Percentiles rank a stretch among this genome's conserved stretches.
phyloP scores from a whole-genome alignment of 805 yeast genomes.

The Pichia insulana region DNA sequence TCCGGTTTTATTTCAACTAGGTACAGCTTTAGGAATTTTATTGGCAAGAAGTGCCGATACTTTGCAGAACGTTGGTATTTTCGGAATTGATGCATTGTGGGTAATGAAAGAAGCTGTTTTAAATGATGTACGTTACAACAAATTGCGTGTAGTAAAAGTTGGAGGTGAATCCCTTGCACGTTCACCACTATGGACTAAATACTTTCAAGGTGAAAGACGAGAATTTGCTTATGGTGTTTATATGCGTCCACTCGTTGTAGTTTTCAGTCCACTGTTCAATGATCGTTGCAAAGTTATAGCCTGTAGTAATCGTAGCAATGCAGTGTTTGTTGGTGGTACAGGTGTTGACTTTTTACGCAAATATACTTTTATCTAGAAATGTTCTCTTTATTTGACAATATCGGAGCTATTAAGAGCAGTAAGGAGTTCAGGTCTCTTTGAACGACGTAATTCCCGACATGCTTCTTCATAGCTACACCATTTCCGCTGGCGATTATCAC shows the following conservation, averaged over 20 bases:
- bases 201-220: background rate
- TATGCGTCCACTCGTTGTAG: constrained; percentile 2
- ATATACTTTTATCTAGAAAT: constrained; percentile 1
- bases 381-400: constrained; percentile 31
- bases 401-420: constrained; percentile 53
- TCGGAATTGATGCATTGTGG: constrained; percentile 7
- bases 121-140: background rate
- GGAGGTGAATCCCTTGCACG: constrained; percentile 6
- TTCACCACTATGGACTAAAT: background rate
- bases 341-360: constrained; percentile 1
- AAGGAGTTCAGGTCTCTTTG: constrained; percentile 60
- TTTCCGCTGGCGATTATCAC: constrained; percentile 46
- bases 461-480: constrained; percentile 75
- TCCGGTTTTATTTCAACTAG: background rate
- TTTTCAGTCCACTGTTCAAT: constrained; percentile 4
- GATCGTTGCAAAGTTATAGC: constrained; percentile 1
- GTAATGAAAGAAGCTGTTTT: background rate
- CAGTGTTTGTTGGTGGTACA: constrained; percentile 1
- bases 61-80: constrained; percentile 6
- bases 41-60: background rate
- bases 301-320: background rate
- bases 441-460: constrained; percentile 42
- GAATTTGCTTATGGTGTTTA: background rate
- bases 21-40: background rate
- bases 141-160: background rate